Base-by-base conservation (phyloP, 192 early-diverging fungal species). In the Coemansia sp. region DNA sequence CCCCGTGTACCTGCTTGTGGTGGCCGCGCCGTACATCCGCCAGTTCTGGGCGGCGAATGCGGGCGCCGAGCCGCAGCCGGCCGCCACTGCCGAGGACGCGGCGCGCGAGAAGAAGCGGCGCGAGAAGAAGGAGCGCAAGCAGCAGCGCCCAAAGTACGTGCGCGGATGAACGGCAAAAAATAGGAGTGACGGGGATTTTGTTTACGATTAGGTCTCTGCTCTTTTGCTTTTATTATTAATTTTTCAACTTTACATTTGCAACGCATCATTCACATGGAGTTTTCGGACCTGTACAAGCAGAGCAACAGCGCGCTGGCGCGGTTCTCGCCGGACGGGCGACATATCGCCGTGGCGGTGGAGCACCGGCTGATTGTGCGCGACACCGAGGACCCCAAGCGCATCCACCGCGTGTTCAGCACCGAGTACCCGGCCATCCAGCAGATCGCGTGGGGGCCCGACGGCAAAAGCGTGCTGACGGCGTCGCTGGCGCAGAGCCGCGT, bases 111-210 rank as follows among this genome's bases (percentile, higher is more conserved):
- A 52, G 49, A 76, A 76, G 50, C 58, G 62, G 42, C 57, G 38
- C 39, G 67, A 76, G 51, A 76, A 76, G 38, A 76, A 70, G 55
- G 74, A 76, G 29, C 74, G 74, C 62, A 69, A 76, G 35, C 61
- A 69, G 39, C 67, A 76, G 44, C 72, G 66, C 25, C 62, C 61
- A 29, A 61, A 55, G 34, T 76, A 70, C 53, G 60, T 52, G 11
- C 53, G 46, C 39, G 56, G n/a, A n/a, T n/a, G n/a, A n/a, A n/a
- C n/a, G n/a, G n/a, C n/a, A n/a, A n/a, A n/a, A n/a, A n/a, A n/a
- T n/a, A n/a, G n/a, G n/a, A n/a, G n/a, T n/a, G n/a, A n/a, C n/a
- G n/a, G n/a, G n/a, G n/a, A n/a, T n/a, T n/a, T n/a, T 29, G 27
- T 17, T 29, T 9, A 30, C 29, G 15, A 10, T 39, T 39, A 28